These are phyloP conservation scores for Colletotrichum costaricense DNA, from an alignment of 2,329 filamentous ascomycete genomes.

Conservation along the genomic window DNA sequence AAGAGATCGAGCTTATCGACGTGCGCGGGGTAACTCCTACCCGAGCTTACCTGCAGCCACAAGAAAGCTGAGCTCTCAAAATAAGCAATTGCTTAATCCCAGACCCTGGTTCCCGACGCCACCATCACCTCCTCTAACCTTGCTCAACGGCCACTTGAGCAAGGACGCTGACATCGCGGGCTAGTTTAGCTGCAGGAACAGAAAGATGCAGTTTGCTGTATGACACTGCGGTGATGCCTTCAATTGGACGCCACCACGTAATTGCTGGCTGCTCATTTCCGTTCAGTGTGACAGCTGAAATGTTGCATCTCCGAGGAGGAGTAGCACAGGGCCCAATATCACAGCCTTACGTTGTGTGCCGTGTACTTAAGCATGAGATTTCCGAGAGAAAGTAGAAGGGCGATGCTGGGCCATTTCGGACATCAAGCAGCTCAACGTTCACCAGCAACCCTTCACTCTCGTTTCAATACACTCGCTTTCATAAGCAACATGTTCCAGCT, in stretches of 20 bases:
- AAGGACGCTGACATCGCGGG: background rate
- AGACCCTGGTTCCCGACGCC: slow-evolving; percentile 6
- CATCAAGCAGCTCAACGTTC: background rate
- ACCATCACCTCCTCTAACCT: background rate
- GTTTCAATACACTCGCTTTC: background rate
- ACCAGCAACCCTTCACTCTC: background rate
- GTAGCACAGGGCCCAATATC: background rate
- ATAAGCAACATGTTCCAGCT: slow-evolving; percentile 41
- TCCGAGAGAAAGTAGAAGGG: background rate
- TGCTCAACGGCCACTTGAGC: background rate
- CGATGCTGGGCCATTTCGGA: background rate
- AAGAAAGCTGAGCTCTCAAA: background rate
- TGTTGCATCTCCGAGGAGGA: background rate
- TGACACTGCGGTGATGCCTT: background rate
- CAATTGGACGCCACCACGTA: slow-evolving; percentile 13
- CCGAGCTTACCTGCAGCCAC: slow-evolving; percentile 17
- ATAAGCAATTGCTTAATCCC: slow-evolving; percentile 16
- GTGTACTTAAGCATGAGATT: background rate
- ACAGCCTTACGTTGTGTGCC: background rate
- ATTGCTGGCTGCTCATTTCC: slow-evolving; percentile 9
- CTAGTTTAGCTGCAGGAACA: slow-evolving; percentile 3
- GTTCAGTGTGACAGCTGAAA: background rate
- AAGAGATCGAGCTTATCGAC: background rate
- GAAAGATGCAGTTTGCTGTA: background rate
- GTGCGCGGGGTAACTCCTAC: slow-evolving; percentile 4